phyloP scores from a whole-genome alignment of 2,329 filamentous ascomycete species.

The Alternaria sp. region DNA sequence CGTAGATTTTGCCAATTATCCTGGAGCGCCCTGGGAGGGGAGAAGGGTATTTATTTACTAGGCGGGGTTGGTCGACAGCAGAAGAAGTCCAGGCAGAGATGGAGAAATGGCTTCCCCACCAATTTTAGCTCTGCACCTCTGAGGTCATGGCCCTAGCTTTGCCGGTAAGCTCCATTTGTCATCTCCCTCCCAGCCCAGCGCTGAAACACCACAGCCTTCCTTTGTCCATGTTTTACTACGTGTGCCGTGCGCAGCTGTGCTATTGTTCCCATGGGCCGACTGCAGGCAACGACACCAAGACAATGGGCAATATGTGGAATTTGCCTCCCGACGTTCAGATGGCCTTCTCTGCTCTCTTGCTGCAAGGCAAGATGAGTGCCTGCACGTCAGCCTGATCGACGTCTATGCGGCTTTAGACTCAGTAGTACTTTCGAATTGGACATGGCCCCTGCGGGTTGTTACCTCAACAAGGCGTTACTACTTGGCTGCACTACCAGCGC shows the following conservation, averaged over 20 bases:
- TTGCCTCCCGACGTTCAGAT: too few relatives aligned
- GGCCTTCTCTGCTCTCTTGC: too few relatives aligned
- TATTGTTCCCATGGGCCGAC: neutral
- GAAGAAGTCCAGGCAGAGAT: slow-evolving; percentile 21
- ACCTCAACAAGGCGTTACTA: neutral
- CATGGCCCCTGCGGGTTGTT: neutral
- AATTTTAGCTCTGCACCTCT: slow-evolving; percentile 15
- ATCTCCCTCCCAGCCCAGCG: slow-evolving; percentile 1
- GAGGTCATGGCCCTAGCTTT: slow-evolving; percentile 16
- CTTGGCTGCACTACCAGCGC: neutral
- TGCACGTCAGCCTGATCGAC: too few relatives aligned
- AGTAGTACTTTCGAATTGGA: neutral
- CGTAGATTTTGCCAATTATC: slow-evolving; percentile 50
- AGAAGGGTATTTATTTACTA: slow-evolving; percentile 27
- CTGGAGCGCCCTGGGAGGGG: slow-evolving; percentile 50
- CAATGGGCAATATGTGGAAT: too few relatives aligned
- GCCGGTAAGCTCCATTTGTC: slow-evolving; percentile 10
- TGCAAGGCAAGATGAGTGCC: too few relatives aligned
- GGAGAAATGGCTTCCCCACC: slow-evolving; percentile 25
- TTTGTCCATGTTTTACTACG: neutral
- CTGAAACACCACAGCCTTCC: neutral
- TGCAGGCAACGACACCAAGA: too few relatives aligned
- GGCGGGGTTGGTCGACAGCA: slow-evolving; percentile 16
- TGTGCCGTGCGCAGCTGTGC: neutral
- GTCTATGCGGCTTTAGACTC: too few relatives aligned